Conservation (phyloP, 305 asterid species). For the Fraxinus ornus region DNA sequence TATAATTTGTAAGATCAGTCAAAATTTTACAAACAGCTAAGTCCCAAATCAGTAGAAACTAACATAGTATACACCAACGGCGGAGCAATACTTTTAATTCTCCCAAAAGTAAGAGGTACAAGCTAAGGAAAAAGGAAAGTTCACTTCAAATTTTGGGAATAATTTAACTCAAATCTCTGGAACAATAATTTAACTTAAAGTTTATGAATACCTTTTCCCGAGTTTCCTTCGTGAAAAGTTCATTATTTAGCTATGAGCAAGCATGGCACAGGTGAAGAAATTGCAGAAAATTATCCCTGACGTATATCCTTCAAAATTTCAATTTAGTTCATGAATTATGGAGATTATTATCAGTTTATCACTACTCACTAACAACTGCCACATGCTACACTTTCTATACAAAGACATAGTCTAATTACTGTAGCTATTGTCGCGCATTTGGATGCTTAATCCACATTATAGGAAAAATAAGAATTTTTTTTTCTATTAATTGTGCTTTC, state of each 20-base stretch:
- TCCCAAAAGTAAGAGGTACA: no score
- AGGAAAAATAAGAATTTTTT: background rate
- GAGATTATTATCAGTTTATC: background rate
- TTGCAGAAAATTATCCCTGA: constrained; percentile 8
- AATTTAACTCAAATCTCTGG: background rate
- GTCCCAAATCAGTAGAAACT: background rate
- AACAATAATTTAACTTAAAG: no score
- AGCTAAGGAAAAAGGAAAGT: background rate
- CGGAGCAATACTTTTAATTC: background rate
- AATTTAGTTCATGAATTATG: background rate
- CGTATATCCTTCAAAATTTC: constrained; percentile 16
- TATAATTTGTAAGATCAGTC: background rate
- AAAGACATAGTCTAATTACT: constrained; percentile 4
- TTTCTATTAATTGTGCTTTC: background rate
- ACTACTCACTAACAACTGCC: constrained; percentile 5
- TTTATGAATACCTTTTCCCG: no score
- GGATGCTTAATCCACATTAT: constrained; percentile 1
- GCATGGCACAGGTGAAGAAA: constrained; percentile 90
- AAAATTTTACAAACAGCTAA: background rate
- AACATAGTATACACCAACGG: background rate
- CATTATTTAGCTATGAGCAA: constrained; percentile 87
- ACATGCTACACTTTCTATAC: constrained; percentile 12
- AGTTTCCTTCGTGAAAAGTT: constrained; percentile 53
- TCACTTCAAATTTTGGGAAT: background rate
- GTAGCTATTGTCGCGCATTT: background rate